Evolutionary conservation across 139 green algal species (phyloP).

Genomic region (Chlorella sp.): DNA sequence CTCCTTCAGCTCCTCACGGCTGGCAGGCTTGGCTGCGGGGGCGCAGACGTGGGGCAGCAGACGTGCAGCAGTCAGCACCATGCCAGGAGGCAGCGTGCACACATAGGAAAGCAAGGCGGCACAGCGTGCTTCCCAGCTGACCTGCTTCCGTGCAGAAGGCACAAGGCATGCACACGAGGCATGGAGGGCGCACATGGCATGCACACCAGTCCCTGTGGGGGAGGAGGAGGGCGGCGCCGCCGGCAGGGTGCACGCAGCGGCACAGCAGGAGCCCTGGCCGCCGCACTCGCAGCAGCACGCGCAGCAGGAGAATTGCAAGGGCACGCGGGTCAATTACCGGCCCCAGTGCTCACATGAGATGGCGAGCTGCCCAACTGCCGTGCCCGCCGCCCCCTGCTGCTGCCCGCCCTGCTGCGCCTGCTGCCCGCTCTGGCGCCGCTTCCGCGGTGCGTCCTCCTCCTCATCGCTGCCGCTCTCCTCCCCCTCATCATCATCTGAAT

Average conservation of each 20-base stretch:
- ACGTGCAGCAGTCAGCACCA: neutral
- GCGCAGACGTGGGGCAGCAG: neutral
- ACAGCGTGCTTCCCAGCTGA: no score
- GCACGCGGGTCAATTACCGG: neutral
- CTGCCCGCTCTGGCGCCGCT: constrained; percentile 6
- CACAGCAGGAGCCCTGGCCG: neutral
- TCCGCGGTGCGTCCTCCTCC: neutral
- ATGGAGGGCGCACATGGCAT: no score
- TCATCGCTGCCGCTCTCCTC: neutral
- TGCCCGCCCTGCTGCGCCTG: neutral
- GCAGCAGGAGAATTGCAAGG: neutral
- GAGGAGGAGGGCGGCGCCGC: neutral
- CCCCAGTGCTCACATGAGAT: neutral
- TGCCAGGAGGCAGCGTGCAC: neutral
- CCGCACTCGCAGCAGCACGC: no score
- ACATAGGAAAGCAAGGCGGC: neutral
- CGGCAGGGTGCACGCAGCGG: neutral
- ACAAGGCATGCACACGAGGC: no score
- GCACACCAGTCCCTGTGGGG: no score
- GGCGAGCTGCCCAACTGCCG: constrained; percentile 10
- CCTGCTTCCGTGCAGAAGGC: no score
- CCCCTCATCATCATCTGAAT: neutral
- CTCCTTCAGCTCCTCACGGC: constrained; percentile 65
- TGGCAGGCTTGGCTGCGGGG: constrained; percentile 34
- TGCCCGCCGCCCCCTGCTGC: neutral